phyloP scores from a whole-genome alignment of 768 basidiomycete species.

The Sutorius australiensis region DNA sequence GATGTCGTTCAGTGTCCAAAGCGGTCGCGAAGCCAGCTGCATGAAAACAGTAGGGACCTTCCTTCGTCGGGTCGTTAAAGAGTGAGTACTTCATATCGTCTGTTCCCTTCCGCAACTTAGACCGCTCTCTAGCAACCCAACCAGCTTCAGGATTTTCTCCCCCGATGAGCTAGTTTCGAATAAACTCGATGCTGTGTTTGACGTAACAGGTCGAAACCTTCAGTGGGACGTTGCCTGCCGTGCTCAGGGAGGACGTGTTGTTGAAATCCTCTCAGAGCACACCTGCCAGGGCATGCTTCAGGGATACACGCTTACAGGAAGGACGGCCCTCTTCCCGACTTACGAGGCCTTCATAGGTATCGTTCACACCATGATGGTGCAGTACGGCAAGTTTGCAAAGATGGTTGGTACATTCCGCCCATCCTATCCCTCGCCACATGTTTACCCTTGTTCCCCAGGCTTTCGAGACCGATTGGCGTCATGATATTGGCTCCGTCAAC shows the following conservation, averaged over 20 bases:
- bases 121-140: conserved; percentile 57
- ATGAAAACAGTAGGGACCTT: conserved; percentile 69
- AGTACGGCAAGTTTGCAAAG: conserved; percentile 86
- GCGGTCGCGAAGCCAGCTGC: conserved; percentile 63
- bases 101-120: neutral
- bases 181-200: conserved; percentile 80
- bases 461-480: conserved; percentile 67
- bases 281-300: conserved; percentile 90
- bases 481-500: conserved; percentile 67
- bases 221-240: conserved; percentile 77
- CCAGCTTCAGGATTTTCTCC: conserved; percentile 81
- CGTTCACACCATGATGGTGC: conserved; percentile 85
- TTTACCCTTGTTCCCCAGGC: conserved; percentile 29
- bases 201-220: conserved; percentile 66
- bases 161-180: conserved; percentile 88
- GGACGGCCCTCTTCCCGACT: conserved; percentile 80
- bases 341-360: conserved; percentile 93
- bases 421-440: neutral
- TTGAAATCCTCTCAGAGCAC: conserved; percentile 88
- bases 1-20: conserved; percentile 48
- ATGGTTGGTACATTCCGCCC: conserved; percentile 44
- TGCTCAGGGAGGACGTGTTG: conserved; percentile 72
- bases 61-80: conserved; percentile 51
- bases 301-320: conserved; percentile 88
- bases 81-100: conserved; percentile 34